Percentiles rank a stretch among this genome's conserved stretches.
These are phyloP conservation scores for Penicillium sp. DNA, from an alignment of 2,329 filamentous ascomycete species.

Conservation along the genomic window DNA sequence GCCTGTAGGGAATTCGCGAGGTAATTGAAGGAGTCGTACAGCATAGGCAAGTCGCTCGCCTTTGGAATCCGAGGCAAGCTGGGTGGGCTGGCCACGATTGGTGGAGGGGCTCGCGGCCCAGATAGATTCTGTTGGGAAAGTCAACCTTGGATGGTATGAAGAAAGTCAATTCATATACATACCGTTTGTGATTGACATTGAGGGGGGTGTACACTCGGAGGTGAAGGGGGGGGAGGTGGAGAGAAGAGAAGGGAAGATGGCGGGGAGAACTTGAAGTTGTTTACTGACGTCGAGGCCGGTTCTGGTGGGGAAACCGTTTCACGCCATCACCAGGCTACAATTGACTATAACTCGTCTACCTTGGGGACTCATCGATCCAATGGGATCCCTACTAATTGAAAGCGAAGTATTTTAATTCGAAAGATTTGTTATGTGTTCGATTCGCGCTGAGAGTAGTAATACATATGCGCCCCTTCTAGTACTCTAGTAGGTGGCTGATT, in stretches of 20 bases:
- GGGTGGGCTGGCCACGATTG: conserved; percentile 82
- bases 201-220: conserved; percentile 10
- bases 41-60: conserved; percentile 93
- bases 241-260: conserved; percentile 7
- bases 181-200: conserved; percentile 54
- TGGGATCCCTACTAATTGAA: too few relatives aligned
- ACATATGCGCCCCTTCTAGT: conserved; percentile 17
- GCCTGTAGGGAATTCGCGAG: neutral
- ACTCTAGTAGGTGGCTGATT: conserved; percentile 12
- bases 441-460: conserved; percentile 28
- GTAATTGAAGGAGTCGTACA: conserved; percentile 58
- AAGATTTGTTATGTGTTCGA: conserved; percentile 2
- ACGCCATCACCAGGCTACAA: neutral
- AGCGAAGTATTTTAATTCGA: too few relatives aligned
- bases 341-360: too few relatives aligned
- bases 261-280: conserved; percentile 21
- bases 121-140: conserved; percentile 65
- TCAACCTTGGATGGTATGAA: conserved; percentile 14
- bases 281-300: conserved; percentile 19
- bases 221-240: conserved; percentile 7
- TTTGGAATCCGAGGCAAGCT: conserved; percentile 84
- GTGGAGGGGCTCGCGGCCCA: conserved; percentile 86
- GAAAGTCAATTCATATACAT: conserved; percentile 1
- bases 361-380: too few relatives aligned
- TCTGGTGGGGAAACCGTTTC: conserved; percentile 5